Conservation (phyloP, 768 basidiomycete species). For the Candolleomyces aberdarensis region DNA sequence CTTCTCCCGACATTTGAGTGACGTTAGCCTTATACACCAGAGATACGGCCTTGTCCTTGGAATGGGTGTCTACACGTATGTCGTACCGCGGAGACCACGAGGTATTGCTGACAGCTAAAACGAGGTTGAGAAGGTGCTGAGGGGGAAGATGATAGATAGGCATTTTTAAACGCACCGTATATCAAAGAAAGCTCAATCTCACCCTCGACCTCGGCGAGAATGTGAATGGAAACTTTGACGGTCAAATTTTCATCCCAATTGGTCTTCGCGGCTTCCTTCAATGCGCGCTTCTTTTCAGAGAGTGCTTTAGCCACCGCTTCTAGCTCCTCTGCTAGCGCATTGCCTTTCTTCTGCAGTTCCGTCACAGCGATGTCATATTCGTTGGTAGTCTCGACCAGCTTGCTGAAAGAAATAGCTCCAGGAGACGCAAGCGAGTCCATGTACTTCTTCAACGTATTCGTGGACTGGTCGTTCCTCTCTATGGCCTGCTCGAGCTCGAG, state of each 20-base stretch:
- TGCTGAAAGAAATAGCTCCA: no score
- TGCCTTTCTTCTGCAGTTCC: no score
- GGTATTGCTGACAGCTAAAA: constrained; percentile 21
- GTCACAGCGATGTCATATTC: no score
- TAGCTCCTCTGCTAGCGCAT: no score
- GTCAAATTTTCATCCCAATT: no score
- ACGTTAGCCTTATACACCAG: constrained; percentile 39
- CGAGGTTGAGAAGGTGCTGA: not conserved
- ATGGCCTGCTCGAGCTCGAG: no score
- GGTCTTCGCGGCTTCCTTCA: no score
- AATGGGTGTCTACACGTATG: constrained; percentile 34
- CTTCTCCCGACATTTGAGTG: constrained; percentile 39
- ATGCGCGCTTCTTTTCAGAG: no score
- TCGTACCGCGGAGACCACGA: constrained; percentile 37
- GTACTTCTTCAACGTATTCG: no score
- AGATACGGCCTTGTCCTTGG: constrained; percentile 27
- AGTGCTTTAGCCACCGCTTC: constrained; percentile 8
- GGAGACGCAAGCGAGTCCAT: no score
- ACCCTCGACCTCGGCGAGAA: constrained; percentile 33
- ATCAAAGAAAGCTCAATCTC: constrained; percentile 34
- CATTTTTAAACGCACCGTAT: constrained; percentile 27
- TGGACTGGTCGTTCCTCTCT: no score
- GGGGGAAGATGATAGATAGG: not conserved
- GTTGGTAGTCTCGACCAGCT: no score
- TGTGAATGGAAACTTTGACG: not conserved